Evolutionary conservation across 371 early-diverging fungal species (phyloP).

Genomic region (Syncephalastrum contaminatum): DNA sequence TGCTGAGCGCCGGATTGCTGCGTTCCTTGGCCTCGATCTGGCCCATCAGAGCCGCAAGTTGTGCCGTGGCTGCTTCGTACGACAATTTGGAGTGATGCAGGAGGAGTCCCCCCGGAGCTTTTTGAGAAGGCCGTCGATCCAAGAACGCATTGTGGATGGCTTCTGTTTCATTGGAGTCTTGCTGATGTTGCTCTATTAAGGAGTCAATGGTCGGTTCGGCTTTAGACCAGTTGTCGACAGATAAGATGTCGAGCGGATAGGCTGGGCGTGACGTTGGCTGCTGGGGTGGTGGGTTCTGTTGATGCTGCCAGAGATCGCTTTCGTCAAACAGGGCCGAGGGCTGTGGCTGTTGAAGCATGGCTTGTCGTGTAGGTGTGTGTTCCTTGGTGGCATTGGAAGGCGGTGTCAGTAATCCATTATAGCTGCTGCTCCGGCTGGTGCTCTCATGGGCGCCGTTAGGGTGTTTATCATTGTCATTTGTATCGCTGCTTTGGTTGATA

Average conservation of each 20-base stretch:
- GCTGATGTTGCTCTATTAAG: conserved; percentile 6
- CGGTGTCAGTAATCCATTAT: conserved; percentile 7
- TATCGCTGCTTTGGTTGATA: neutral
- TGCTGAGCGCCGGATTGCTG: neutral
- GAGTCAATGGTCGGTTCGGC: conserved; percentile 12
- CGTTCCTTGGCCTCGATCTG: neutral
- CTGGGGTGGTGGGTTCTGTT: conserved; percentile 11
- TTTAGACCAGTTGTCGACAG: conserved; percentile 15
- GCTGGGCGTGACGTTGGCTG: conserved; percentile 5
- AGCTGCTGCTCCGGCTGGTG: conserved; percentile 3
- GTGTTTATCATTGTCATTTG: neutral
- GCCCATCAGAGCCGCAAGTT: conserved; percentile 1
- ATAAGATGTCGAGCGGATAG: conserved; percentile 8
- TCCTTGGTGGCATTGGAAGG: conserved; percentile 2
- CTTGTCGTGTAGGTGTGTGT: neutral
- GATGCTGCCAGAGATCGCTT: conserved; percentile 5
- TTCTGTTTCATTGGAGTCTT: neutral
- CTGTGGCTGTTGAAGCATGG: neutral
- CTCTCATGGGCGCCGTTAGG: neutral
- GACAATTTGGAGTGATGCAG: conserved; percentile 4
- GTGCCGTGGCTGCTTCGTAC: conserved; percentile 6
- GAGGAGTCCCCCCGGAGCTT: no score
- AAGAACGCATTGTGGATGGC: conserved; percentile 3
- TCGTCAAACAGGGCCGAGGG: neutral
- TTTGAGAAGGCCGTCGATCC: neutral